These are phyloP conservation scores for Venustampulla echinocandica DNA, from an alignment of 495 filamentous ascomycete species.

Conservation along the genomic window DNA sequence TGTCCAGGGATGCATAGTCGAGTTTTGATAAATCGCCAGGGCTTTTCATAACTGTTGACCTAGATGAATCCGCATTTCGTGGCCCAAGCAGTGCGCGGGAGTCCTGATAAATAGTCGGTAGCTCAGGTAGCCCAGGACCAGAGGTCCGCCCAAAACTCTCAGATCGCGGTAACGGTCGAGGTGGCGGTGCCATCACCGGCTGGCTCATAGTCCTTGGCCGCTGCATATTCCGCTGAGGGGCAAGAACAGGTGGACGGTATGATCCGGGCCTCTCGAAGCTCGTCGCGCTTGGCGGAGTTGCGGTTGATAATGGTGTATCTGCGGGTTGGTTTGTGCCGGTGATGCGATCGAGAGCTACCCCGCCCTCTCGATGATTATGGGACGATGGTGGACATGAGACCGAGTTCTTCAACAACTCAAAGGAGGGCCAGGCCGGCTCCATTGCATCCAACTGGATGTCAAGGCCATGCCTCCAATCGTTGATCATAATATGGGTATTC, in stretches of 20 bases:
- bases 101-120: conserved; percentile 13
- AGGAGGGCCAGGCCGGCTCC: conserved; percentile 19
- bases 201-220: background rate
- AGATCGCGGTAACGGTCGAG: conserved; percentile 1
- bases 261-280: conserved; percentile 5
- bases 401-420: conserved; percentile 17
- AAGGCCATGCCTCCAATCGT: conserved; percentile 18
- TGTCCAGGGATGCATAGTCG: background rate
- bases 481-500: conserved; percentile 14
- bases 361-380: conserved; percentile 9
- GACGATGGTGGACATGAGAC: conserved; percentile 5
- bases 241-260: conserved; percentile 6
- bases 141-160: conserved; percentile 13
- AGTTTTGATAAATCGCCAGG: background rate
- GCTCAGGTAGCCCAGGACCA: conserved; percentile 8
- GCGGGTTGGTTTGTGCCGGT: conserved; percentile 11
- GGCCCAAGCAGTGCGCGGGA: conserved; percentile 3
- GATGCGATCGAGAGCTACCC: conserved; percentile 21
- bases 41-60: background rate
- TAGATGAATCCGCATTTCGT: too few relatives aligned
- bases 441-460: conserved; percentile 17
- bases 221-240: background rate
- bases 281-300: conserved; percentile 17
- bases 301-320: conserved; percentile 15
- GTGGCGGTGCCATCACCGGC: background rate